Conservation (phyloP, 441 rosid species). For the Hypseocharis bilobata region DNA sequence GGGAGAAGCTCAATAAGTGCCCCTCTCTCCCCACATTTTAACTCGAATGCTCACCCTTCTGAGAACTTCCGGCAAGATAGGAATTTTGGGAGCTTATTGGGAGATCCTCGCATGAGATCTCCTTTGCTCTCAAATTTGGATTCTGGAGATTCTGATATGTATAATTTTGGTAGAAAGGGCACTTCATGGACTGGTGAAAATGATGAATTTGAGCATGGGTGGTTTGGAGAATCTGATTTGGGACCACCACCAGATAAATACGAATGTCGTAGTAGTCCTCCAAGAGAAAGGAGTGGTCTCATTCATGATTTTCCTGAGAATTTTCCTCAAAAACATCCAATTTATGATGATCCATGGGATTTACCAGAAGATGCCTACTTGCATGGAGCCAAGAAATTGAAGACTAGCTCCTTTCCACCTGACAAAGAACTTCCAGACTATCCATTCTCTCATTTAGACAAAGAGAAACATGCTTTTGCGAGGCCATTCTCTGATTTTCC, state of each 20-base stretch:
- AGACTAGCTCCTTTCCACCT: constrained; percentile 49
- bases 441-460: constrained; percentile 49
- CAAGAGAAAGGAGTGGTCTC: constrained; percentile 36
- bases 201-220: constrained; percentile 43
- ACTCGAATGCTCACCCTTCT: constrained; percentile 39
- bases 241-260: constrained; percentile 46
- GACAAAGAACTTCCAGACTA: constrained; percentile 66
- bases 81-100: constrained; percentile 32
- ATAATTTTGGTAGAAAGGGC: constrained; percentile 45
- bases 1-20: constrained; percentile 42
- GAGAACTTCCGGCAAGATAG: constrained; percentile 50
- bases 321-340: constrained; percentile 34
- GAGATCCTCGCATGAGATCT: constrained; percentile 43
- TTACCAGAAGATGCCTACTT: constrained; percentile 54
- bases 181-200: constrained; percentile 39
- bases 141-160: constrained; percentile 42
- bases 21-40: constrained; percentile 49
- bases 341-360: constrained; percentile 70
- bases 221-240: constrained; percentile 41
- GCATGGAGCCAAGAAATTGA: constrained; percentile 60
- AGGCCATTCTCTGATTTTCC: constrained; percentile 46
- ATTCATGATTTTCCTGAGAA: constrained; percentile 41
- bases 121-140: constrained; percentile 39
- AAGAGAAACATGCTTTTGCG: constrained; percentile 40
- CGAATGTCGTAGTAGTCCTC: constrained; percentile 48